These are phyloP conservation scores for Syncephalastrum monosporum DNA, from an alignment of 371 early-diverging fungal species.

Conservation along the genomic window DNA sequence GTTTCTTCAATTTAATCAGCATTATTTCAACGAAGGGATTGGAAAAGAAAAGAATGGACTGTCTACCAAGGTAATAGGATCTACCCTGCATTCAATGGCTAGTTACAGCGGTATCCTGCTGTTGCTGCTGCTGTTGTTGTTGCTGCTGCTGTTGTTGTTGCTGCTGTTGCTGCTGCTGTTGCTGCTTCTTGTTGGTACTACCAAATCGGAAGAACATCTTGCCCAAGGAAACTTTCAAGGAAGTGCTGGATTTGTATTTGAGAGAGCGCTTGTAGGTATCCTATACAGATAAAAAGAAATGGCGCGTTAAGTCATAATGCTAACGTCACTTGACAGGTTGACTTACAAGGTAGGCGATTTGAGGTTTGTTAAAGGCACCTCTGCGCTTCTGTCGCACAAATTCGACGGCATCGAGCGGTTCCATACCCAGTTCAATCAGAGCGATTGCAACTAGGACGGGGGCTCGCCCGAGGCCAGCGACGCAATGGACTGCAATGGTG, in stretches of 20 bases:
- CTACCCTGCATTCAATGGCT: too few species aligned
- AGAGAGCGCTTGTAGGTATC: conserved; percentile 39
- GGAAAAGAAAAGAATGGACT: neutral
- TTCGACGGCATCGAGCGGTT: conserved; percentile 72
- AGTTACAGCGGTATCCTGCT: neutral
- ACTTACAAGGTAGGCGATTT: conserved; percentile 68
- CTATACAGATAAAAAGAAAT: conserved; percentile 5
- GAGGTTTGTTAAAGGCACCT: conserved; percentile 81
- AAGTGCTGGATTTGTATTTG: conserved; percentile 20
- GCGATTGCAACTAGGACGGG: conserved; percentile 77
- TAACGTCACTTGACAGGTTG: neutral
- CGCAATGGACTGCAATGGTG: conserved; percentile 83
- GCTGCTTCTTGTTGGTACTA: conserved; percentile 13
- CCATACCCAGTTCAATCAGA: conserved; percentile 78
- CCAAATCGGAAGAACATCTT: conserved; percentile 32
- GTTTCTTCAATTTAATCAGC: conserved; percentile 15
- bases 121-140: conserved; percentile 3
- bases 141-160: conserved; percentile 2
- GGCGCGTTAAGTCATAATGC: neutral
- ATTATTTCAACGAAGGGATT: conserved; percentile 12
- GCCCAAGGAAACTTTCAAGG: conserved; percentile 23
- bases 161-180: conserved; percentile 9
- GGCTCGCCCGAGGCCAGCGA: conserved; percentile 80
- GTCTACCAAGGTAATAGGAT: too few species aligned
- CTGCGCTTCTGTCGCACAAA: conserved; percentile 73